Base-by-base conservation (phyloP, 805 yeast species). In the Metschnikowia gelsemii region DNA sequence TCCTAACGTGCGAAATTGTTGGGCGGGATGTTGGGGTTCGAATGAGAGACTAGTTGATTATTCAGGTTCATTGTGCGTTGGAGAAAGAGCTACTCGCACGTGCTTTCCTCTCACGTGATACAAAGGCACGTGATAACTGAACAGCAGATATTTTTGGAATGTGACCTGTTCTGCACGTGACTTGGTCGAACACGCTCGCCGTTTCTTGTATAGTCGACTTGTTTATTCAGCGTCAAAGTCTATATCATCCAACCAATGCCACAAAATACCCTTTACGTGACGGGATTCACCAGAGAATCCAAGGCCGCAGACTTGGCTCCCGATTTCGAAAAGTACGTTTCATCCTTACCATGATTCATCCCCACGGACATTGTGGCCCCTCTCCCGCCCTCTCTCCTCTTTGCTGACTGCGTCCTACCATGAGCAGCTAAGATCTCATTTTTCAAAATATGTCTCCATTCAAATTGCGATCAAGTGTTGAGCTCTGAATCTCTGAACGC, bases 241-340 rank as follows among this genome's bases (percentile, higher is more conserved):
- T 24, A 2, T 14, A 26, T 8, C 23, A 11, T 19, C 30, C 18
- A 24, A 22, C 17, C 8, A 33, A 70, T 69, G 75, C 74, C 74
- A 8, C 65, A 62, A 55, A 67, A 63, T 58, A 75, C 81, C 8
- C 63, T 78, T 46, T 77, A 77, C 56, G 80, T 78, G 38, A 74
- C 80, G 22, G 81, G 83, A 66, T 79, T 80, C 58, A 57, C 66
- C 33, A 72, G 67, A 41, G 81, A 73, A 20, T 64, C 76, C 39
- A 69, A 70, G 54, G 84, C 84, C 12, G 73, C 72, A 37, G 79
- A 74, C 40, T 64, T 80, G 50, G 84, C 84, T 17, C 75, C 78
- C 14, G 75, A 73, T 32, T 79, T 80, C 52, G 84, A 80, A 59
- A 68, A 67, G 80, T 80, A 71, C 60, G 82, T 78, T 56, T 50